Conservation (phyloP, 2,329 filamentous ascomycete genomes). For the Penicillium olsonii region DNA sequence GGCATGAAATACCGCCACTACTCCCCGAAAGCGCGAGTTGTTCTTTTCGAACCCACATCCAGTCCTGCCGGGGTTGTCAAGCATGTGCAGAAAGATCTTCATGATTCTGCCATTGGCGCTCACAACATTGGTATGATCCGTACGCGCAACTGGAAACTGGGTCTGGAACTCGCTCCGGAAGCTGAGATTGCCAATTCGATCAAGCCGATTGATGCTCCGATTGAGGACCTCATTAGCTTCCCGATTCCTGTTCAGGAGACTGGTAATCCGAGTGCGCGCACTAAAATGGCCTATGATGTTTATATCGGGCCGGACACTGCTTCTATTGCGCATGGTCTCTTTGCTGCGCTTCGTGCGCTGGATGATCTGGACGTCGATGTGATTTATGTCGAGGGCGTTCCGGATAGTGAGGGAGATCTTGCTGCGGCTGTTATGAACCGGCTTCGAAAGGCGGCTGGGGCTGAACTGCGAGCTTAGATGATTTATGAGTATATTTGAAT, state of each 20-base stretch:
- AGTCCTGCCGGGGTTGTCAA: slow-evolving; percentile 27
- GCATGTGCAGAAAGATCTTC: slow-evolving; percentile 37
- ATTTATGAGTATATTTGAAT: slow-evolving; percentile 2
- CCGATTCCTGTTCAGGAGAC: slow-evolving; percentile 28
- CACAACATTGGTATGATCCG: slow-evolving; percentile 43
- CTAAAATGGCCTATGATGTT: slow-evolving; percentile 63
- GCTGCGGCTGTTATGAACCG: slow-evolving; percentile 86
- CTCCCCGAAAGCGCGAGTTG: slow-evolving; percentile 81
- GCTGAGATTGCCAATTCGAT: slow-evolving; percentile 24
- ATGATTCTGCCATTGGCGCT: slow-evolving; percentile 30
- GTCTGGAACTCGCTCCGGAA: slow-evolving; percentile 27
- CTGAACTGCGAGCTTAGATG: slow-evolving; percentile 53
- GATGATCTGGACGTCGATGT: slow-evolving; percentile 76
- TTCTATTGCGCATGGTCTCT: slow-evolving; percentile 81
- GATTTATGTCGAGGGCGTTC: slow-evolving; percentile 88
- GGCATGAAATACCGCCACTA: slow-evolving; percentile 99
- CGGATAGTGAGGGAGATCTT: slow-evolving; percentile 70
- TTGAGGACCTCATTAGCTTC: slow-evolving; percentile 31
- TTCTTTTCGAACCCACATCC: slow-evolving; percentile 70
- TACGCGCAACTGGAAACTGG: slow-evolving; percentile 40
- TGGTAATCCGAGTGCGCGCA: slow-evolving; percentile 16
- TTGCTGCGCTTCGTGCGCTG: slow-evolving; percentile 81
- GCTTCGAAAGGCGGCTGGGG: slow-evolving; percentile 71
- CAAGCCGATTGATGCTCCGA: slow-evolving; percentile 25
- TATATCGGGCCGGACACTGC: slow-evolving; percentile 69